Base-by-base conservation (phyloP, 805 yeast species). In the Candida morakotiae region DNA sequence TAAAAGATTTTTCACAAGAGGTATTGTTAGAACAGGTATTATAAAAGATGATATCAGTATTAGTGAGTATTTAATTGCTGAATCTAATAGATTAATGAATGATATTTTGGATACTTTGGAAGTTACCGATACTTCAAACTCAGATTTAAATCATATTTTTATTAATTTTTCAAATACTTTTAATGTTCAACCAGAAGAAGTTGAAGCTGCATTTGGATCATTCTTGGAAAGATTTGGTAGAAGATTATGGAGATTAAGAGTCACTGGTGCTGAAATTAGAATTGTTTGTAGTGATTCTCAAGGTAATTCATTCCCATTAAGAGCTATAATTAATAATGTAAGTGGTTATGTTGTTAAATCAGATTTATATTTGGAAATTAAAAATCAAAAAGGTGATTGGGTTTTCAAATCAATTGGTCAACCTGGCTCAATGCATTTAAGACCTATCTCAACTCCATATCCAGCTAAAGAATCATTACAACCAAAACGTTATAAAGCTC, bases 401-500 rank as follows among this genome's bases (percentile, higher is more conserved):
- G 86, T 93, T 21, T 93, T 91, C 82, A 89, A 87, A 67, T 87
- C 96, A 3, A 75, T 93, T 58, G 96, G 96, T 41, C 74, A 81
- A 47, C 95, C 98, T 36, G 98, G 99, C 25, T 77, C 93, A 17
- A 93, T 93, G 98, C 98, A 93, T 58, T 73, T 93, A 71, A 82
- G 98, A 66, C 84, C 96, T 30, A 88, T 93, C 55, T 83, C 89
- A 33, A 87, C 97, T 36, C 96, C 97, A 35, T 94, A 93, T 60
- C 95, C 98, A 41, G 95, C 94, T 22, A 93, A 93, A 73, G 98
- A 93, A 68, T 89, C 95, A 70, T 75, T 93, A 55, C 98, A 93
- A 71, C 97, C 98, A 53, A 93, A 93, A 67, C 87, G 99, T 69
- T 94, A 94, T 73, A 86, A 83, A 71, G 99, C 99, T 35, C 98